A percentile compares a stretch with the other conserved stretches of the same genome.
These are phyloP conservation scores for Chlorella sp. DNA, from an alignment of 139 green algal species.

Conservation along the genomic window DNA sequence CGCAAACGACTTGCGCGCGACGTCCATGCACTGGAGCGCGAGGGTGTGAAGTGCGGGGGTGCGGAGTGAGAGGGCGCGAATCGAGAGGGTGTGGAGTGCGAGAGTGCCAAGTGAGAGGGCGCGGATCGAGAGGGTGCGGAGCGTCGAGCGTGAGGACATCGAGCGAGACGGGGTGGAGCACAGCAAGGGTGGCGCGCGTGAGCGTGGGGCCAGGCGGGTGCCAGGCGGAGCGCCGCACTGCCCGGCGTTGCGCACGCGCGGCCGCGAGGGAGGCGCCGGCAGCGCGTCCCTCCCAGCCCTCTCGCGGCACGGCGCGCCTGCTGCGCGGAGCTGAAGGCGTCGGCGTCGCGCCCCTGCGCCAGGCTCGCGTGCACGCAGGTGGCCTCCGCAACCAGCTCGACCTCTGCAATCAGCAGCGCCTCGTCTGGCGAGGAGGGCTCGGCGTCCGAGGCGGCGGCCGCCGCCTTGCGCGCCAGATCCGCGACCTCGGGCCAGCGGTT, in stretches of 20 bases:
- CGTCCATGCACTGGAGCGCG: conserved; percentile 39
- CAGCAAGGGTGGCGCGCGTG: too few species aligned
- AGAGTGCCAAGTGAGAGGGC: not conserved
- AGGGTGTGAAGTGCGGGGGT: not conserved
- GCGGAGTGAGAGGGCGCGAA: not conserved
- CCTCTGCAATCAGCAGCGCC: conserved; percentile 19
- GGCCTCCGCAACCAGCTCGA: conserved; percentile 35
- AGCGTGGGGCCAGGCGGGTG: too few species aligned
- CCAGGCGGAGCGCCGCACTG: too few species aligned
- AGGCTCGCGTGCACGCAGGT: conserved; percentile 13
- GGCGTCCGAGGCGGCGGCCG: conserved; percentile 22
- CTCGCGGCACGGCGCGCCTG: too few species aligned
- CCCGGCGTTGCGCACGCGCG: too few species aligned
- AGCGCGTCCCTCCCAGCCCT: too few species aligned
- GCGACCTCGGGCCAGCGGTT: conserved; percentile 40
- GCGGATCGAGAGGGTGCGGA: not conserved
- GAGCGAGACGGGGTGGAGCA: not conserved
- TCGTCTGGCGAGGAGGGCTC: not conserved
- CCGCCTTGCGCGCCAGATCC: conserved; percentile 26
- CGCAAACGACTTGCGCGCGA: conserved; percentile 37
- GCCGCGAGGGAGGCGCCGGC: too few species aligned
- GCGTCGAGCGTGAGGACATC: not conserved
- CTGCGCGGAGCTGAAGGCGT: conserved; percentile 36
- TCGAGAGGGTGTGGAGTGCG: not conserved
- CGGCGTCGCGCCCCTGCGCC: conserved; percentile 25